Evolutionary conservation across 441 rosid genomes (phyloP).

Genomic region (Oxalis stricta): DNA sequence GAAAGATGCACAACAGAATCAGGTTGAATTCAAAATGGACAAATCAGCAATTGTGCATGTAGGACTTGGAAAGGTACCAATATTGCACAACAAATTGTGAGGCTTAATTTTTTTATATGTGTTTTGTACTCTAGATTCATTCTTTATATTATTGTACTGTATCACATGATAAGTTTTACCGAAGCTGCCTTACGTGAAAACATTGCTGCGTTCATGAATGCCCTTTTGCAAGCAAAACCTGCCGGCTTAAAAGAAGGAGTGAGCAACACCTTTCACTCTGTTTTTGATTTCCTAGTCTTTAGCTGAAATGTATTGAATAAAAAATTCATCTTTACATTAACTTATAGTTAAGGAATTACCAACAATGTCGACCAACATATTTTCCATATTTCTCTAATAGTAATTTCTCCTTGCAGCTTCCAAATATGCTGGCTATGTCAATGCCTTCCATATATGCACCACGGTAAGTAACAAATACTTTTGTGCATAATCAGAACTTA

Average conservation of each 20-base stretch:
- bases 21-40: conserved; percentile 79
- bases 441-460: conserved; percentile 79
- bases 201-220: conserved; percentile 81
- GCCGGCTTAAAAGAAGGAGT: conserved; percentile 89
- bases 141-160: conserved; percentile 8
- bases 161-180: conserved; percentile 48
- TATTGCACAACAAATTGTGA: conserved; percentile 5
- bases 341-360: too few species aligned
- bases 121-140: neutral
- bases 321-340: neutral
- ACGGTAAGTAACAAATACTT: conserved; percentile 39
- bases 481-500: neutral
- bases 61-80: conserved; percentile 79
- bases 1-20: conserved; percentile 67
- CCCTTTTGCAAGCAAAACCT: conserved; percentile 87
- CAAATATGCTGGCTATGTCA: conserved; percentile 88
- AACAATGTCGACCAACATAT: neutral
- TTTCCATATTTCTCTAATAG: conserved; percentile 2
- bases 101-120: neutral
- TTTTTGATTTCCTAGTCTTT: neutral
- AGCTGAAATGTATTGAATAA: neutral
- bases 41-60: conserved; percentile 81
- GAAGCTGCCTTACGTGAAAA: conserved; percentile 74
- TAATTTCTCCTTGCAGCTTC: conserved; percentile 50
- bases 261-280: conserved; percentile 10